Evolutionary conservation across 352 stramenopile species (phyloP), one percentile per base, ranked within the genome.

Genomic region (Phytophthora fragariae): DNA sequence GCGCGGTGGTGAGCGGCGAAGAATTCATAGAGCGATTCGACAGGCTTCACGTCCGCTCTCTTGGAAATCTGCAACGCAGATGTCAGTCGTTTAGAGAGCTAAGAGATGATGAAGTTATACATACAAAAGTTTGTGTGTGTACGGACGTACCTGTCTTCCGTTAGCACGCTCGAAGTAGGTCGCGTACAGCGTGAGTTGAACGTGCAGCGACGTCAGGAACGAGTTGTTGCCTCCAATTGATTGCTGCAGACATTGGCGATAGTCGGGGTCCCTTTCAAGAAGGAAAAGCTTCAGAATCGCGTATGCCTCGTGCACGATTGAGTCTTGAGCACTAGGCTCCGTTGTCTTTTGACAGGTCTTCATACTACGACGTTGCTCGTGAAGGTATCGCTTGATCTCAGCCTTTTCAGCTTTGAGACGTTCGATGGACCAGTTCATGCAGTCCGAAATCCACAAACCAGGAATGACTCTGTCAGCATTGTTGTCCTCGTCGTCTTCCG

Each of bases 241-340:
- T 47, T 65, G 46, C 31, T 72, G 29, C 31, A 71, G 14, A 33
- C 27, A 37, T 9, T 72, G 50, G 2, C 56, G 71, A 33, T 80
- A 82, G 5, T 62, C 27, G 9, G 47, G 31, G 49, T 79, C 64
- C 10, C 71, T 63, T 41, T 90, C 79, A 0, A 77, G 54, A 7
- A 87, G 57, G 52, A 92, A 90, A 19, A 93, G 70, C 52, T 89
- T 87, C 37, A 92, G 61, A 50, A 93, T 67, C n/a, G 84, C 81
- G 11, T 87, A 90, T 29, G 68, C 81, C 52, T 89, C 83, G 24
- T 76, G 70, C 5, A 76, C 15, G 17, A 49, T 33, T 24, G 64
- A 67, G 37, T 63, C 24, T 17, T 64, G 49, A 29, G 31, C 27
- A 15, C 12, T 62, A 14, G 62, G 54, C 31, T 46, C 2, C 17